Conservation (phyloP, 805 yeast species). For the Lipomyces lipofer region DNA sequence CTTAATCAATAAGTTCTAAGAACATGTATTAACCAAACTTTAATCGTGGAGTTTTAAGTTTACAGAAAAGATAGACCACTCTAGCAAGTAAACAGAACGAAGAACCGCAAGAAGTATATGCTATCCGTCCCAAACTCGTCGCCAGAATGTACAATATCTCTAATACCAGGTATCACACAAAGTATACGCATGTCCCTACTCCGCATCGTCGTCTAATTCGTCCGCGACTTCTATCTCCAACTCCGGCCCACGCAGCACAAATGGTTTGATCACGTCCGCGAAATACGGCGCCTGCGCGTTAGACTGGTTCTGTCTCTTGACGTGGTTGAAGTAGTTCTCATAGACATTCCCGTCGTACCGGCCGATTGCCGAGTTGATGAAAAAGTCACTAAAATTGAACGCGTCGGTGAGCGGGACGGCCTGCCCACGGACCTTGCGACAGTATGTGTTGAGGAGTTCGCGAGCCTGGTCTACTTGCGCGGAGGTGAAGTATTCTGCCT, state of each 20-base stretch:
- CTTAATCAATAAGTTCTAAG: no score
- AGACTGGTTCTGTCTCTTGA: slow-evolving; percentile 52
- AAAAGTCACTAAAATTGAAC: slow-evolving; percentile 75
- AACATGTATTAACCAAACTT: no score
- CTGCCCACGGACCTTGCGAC: slow-evolving; percentile 59
- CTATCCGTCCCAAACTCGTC: no score
- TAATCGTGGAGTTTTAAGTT: no score
- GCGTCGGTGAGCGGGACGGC: slow-evolving; percentile 81
- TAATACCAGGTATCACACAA: no score
- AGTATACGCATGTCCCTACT: no score
- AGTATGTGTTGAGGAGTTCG: slow-evolving; percentile 47
- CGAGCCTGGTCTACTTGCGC: slow-evolving; percentile 48
- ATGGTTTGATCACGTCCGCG: slow-evolving; percentile 40
- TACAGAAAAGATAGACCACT: no score
- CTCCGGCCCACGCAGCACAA: slow-evolving; percentile 37
- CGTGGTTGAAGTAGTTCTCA: slow-evolving; percentile 66
- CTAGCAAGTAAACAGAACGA: no score
- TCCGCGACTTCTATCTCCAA: slow-evolving; percentile 29
- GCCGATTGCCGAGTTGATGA: slow-evolving; percentile 82
- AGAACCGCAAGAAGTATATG: no score
- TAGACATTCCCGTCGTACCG: slow-evolving; percentile 79
- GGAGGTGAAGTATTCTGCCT: slow-evolving; percentile 57
- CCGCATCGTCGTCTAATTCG: slow-evolving; percentile 24
- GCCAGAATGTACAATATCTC: no score
- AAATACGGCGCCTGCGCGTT: slow-evolving; percentile 64